Conservation (phyloP, 2,329 filamentous ascomycete genomes). For the Pseudocercospora pini-densiflorae region DNA sequence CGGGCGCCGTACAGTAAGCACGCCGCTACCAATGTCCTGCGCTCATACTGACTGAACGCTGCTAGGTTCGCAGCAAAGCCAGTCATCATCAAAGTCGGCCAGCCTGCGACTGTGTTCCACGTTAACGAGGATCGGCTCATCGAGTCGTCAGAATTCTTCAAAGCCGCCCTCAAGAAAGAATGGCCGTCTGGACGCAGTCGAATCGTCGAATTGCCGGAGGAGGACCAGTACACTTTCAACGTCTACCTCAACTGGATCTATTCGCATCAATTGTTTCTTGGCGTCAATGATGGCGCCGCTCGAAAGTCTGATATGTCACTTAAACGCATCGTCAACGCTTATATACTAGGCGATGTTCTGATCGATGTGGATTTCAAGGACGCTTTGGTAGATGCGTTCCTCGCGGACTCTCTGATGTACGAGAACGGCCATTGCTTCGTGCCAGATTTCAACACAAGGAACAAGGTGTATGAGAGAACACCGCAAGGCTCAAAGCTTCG, state of each 20-base stretch:
- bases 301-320: too few species aligned
- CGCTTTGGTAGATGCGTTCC: conserved; percentile 9
- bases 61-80: conserved; percentile 3
- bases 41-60: too few species aligned
- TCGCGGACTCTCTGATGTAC: neutral
- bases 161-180: conserved; percentile 5
- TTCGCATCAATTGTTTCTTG: too few species aligned
- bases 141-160: conserved; percentile 5
- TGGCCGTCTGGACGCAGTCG: neutral
- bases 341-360: conserved; percentile 18
- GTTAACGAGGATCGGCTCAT: conserved; percentile 6
- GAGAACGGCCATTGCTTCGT: neutral
- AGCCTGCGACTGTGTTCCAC: conserved; percentile 4
- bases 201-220: neutral
- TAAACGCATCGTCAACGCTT: too few species aligned
- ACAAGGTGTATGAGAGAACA: neutral
- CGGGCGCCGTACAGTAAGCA: neutral
- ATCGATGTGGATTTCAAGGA: conserved; percentile 22
- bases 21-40: too few species aligned
- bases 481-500: conserved; percentile 4
- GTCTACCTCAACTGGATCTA: conserved; percentile 14
- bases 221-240: neutral
- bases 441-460: neutral
- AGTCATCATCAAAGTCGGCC: conserved; percentile 20
- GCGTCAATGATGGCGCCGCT: too few species aligned